phyloP scores from a whole-genome alignment of 305 asterid genomes.

The Plantago lanceolata region DNA sequence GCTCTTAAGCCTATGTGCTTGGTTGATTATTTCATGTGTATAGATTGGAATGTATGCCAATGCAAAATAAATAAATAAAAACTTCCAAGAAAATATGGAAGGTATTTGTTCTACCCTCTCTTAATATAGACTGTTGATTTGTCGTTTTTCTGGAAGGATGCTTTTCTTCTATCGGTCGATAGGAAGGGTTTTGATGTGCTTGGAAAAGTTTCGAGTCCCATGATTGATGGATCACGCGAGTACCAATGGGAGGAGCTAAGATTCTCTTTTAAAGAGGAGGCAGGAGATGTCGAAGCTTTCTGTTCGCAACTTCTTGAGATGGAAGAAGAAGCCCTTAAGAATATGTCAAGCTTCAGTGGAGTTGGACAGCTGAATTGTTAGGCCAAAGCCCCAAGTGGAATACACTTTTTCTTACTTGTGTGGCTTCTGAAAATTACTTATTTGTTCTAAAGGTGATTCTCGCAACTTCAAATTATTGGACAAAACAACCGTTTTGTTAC shows the following conservation, averaged over 20 bases:
- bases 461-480: too few species aligned
- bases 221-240: constrained; percentile 54
- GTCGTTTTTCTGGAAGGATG: constrained; percentile 58
- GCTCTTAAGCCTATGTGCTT: too few species aligned
- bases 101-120: too few species aligned
- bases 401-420: too few species aligned
- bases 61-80: not conserved
- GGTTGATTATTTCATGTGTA: not conserved
- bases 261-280: constrained; percentile 53
- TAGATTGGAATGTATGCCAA: not conserved
- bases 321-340: constrained; percentile 82
- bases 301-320: constrained; percentile 60
- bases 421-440: too few species aligned
- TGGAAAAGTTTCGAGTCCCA: constrained; percentile 60
- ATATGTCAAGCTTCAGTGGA: constrained; percentile 51
- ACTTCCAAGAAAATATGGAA: not conserved
- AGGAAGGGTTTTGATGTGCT: constrained; percentile 78
- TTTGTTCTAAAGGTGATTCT: too few species aligned
- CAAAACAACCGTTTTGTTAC: too few species aligned
- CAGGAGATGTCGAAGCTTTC: constrained; percentile 49
- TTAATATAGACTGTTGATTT: constrained; percentile 14
- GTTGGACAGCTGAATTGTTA: constrained; percentile 12
- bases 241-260: constrained; percentile 84
- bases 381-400: too few species aligned
- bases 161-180: constrained; percentile 63